These are phyloP conservation scores for Phoma sp. DNA, from an alignment of 2,329 filamentous ascomycete species.

Conservation along the genomic window DNA sequence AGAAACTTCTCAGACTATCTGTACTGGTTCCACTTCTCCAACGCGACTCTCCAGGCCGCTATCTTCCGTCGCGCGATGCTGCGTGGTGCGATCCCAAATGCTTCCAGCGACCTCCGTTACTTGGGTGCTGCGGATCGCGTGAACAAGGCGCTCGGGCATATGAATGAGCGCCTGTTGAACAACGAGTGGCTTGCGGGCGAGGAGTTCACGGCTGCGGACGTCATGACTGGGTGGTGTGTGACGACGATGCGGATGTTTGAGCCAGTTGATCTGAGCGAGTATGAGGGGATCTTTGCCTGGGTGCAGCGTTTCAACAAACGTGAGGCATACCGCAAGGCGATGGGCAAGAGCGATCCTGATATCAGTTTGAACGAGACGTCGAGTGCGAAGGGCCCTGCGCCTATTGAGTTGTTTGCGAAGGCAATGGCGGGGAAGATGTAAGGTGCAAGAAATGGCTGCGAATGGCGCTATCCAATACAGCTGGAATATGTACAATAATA, in stretches of 20 bases:
- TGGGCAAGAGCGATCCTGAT: constrained; percentile 61
- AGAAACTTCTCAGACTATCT: constrained; percentile 65
- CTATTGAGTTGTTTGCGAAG: constrained; percentile 27
- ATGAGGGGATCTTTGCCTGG: constrained; percentile 40
- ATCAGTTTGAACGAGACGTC: constrained; percentile 42
- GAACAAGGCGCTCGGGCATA: constrained; percentile 47
- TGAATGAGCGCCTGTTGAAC: constrained; percentile 57
- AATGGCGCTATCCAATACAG: too few species aligned
- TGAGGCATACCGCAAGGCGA: constrained; percentile 52
- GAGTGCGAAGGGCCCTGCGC: constrained; percentile 35
- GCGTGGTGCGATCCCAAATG: constrained; percentile 36
- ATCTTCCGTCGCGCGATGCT: constrained; percentile 40
- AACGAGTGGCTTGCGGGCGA: constrained; percentile 65
- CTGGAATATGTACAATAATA: too few species aligned
- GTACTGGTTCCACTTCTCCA: constrained; percentile 68
- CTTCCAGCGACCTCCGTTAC: constrained; percentile 43
- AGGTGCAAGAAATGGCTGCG: neutral
- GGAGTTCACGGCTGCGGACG: constrained; percentile 68
- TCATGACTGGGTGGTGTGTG: constrained; percentile 66
- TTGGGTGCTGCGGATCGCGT: constrained; percentile 45
- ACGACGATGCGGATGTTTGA: constrained; percentile 66
- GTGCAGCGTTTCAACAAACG: constrained; percentile 35
- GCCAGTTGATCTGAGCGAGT: constrained; percentile 45
- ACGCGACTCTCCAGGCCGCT: constrained; percentile 49
- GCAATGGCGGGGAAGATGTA: constrained; percentile 30